Base-by-base conservation (phyloP, 805 yeast species). In the Yarrowia sp. region DNA sequence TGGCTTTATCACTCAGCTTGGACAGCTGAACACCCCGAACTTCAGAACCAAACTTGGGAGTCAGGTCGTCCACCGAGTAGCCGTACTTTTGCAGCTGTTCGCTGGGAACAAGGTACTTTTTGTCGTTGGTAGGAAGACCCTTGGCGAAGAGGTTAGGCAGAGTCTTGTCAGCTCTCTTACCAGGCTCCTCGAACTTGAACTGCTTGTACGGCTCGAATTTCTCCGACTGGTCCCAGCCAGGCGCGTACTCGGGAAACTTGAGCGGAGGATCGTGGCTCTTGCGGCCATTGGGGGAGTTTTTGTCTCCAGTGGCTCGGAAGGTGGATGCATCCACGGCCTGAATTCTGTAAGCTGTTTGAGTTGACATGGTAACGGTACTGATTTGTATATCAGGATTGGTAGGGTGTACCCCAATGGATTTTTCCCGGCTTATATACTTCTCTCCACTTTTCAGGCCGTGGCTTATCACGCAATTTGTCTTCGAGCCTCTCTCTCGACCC, bases 11-110 rank as follows among this genome's bases (percentile, higher is more conserved):
- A 63, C 79, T 73, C 64, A 88, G 77, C 46, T 79, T 74, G 8
- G 88, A 82, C 56, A 88, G 77, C 72, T 88, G 92, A 48, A 88
- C 72, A 21, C 89, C 89, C 30, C 74, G 74, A 59, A 88, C 77
- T 69, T 85, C 89, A n/a, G 85, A 75, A 19, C 93, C 93, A 58
- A 88, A 78, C 71, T 84, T 87, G 52, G 95, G 92, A 2, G 89
- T 82, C 35, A 88, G 67, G 17, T 80, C 79, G 52, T 66, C 71
- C 41, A 67, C 69, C 30, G 72, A 64, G 46, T 66, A 68, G n/a
- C 67, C 69, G 54, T 59, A 66, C 72, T 71, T 26, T 72, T 66
- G 41, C 69, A 70, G 22, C 38, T 63, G 70, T 33, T 67, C 62
- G 9, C 14, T 24, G 22, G 61, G 61, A 4, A 38, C 61, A 8